A percentile compares a stretch with the other conserved stretches of the same genome.
These are phyloP conservation scores for Rostrohypoxylon terebratum DNA, from an alignment of 495 filamentous ascomycete genomes.

Conservation along the genomic window DNA sequence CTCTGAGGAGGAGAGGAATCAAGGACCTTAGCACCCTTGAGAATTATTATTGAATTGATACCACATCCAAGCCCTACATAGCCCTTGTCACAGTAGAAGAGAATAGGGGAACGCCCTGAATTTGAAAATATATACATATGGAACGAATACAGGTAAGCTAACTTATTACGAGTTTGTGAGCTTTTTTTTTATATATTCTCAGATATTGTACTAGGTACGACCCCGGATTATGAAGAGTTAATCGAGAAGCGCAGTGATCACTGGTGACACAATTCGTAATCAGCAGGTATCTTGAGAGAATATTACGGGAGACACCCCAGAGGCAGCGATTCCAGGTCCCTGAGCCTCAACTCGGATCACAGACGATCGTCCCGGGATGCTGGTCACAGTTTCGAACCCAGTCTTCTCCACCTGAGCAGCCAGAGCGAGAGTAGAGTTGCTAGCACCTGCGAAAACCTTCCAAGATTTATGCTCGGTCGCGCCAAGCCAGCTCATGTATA, in stretches of 20 bases:
- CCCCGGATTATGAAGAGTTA: not conserved
- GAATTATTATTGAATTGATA: too few species aligned
- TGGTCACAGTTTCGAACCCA: slow-evolving; percentile 29
- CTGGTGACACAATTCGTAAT: not conserved
- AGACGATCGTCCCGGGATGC: slow-evolving; percentile 16
- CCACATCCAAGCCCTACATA: too few species aligned
- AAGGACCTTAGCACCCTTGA: too few species aligned
- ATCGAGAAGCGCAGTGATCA: not conserved
- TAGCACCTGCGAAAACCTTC: slow-evolving; percentile 24
- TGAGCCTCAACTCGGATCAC: slow-evolving; percentile 28
- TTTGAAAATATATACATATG: not conserved
- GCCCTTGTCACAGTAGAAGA: too few species aligned
- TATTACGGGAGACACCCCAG: not conserved
- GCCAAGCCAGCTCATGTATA: slow-evolving; percentile 43
- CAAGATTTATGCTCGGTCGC: slow-evolving; percentile 33
- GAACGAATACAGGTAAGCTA: not conserved
- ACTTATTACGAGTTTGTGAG: not conserved
- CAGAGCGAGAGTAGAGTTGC: slow-evolving; percentile 15
- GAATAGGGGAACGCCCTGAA: not conserved
- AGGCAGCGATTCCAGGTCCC: slow-evolving; percentile 1
- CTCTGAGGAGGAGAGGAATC: too few species aligned
- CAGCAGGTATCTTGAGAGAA: not conserved
- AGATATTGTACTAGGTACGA: not conserved
- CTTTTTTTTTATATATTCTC: not conserved
- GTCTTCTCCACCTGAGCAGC: slow-evolving; percentile 26